Evolutionary conservation across 768 basidiomycete genomes (phyloP).

Genomic region (Tulasnella calospora): DNA sequence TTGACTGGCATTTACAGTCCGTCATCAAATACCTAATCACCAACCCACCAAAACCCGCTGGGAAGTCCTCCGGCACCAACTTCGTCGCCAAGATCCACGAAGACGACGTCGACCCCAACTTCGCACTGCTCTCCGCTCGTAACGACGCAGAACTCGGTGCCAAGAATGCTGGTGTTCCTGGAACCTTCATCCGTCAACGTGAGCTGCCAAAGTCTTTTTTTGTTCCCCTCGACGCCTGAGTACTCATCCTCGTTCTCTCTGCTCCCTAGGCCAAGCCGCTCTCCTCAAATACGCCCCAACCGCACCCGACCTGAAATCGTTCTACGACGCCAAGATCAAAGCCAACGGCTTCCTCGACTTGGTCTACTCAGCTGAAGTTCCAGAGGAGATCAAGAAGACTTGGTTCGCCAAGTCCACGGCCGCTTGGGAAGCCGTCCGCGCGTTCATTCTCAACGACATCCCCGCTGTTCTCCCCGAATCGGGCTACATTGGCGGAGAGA

Average conservation of each 20-base stretch:
- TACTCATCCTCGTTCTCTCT: too few relatives aligned
- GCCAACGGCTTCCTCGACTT: conserved; percentile 42
- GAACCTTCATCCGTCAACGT: conserved; percentile 42
- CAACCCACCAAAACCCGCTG: conserved; percentile 39
- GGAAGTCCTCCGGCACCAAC: conserved; percentile 35
- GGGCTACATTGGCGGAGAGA: conserved; percentile 47
- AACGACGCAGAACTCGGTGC: conserved; percentile 46
- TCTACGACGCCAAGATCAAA: conserved; percentile 45
- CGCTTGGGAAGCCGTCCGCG: conserved; percentile 41
- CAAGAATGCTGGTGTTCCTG: conserved; percentile 37
- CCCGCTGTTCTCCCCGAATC: conserved; percentile 41
- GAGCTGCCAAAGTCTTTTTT: conserved; percentile 30
- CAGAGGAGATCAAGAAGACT: conserved; percentile 37
- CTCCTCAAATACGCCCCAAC: conserved; percentile 35
- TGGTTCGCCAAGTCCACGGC: conserved; percentile 42
- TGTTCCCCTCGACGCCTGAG: too few relatives aligned
- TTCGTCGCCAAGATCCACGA: conserved; percentile 44
- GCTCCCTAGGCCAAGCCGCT: not conserved
- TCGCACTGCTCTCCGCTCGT: conserved; percentile 41
- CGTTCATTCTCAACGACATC: conserved; percentile 43
- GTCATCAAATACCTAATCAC: conserved; percentile 44
- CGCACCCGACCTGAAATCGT: conserved; percentile 39
- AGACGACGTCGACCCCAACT: conserved; percentile 50
- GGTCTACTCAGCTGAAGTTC: conserved; percentile 42
- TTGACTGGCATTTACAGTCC: not conserved